These are phyloP conservation scores for Kwoniella botswanensis DNA, from an alignment of 768 basidiomycete genomes.

Conservation along the genomic window DNA sequence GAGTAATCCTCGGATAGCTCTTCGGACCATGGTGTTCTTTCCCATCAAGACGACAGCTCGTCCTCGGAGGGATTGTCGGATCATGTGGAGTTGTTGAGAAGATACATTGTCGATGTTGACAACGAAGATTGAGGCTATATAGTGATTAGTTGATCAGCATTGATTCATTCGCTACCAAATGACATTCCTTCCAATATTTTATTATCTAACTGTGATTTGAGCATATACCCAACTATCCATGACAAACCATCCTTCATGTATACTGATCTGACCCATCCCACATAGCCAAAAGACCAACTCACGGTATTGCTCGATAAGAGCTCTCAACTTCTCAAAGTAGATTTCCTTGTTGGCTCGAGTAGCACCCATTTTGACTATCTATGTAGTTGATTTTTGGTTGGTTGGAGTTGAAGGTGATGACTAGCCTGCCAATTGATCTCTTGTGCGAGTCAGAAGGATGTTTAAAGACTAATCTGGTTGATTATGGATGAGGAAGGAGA, in stretches of 20 bases:
- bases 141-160: neutral
- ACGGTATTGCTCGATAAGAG: slow-evolving; percentile 89
- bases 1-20: slow-evolving; percentile 90
- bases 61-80: slow-evolving; percentile 77
- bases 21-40: slow-evolving; percentile 99
- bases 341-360: slow-evolving; percentile 84
- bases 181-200: slow-evolving; percentile 12
- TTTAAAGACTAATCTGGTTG: slow-evolving; percentile 54
- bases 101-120: slow-evolving; percentile 99
- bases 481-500: slow-evolving; percentile 14
- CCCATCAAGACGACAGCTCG: slow-evolving; percentile 98
- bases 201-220: neutral
- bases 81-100: slow-evolving; percentile 99
- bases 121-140: slow-evolving; percentile 81
- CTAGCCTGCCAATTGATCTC: slow-evolving; percentile 56
- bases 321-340: slow-evolving; percentile 93
- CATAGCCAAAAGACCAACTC: slow-evolving; percentile 55
- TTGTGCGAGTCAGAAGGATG: slow-evolving; percentile 51
- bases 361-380: slow-evolving; percentile 76
- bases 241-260: no score
- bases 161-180: neutral
- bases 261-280: no score
- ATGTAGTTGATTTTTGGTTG: slow-evolving; percentile 41
- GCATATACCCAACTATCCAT: no score
- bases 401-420: slow-evolving; percentile 10